Base-by-base conservation (phyloP, 2,329 filamentous ascomycete species). In the Chrysoporthe puriensis region DNA sequence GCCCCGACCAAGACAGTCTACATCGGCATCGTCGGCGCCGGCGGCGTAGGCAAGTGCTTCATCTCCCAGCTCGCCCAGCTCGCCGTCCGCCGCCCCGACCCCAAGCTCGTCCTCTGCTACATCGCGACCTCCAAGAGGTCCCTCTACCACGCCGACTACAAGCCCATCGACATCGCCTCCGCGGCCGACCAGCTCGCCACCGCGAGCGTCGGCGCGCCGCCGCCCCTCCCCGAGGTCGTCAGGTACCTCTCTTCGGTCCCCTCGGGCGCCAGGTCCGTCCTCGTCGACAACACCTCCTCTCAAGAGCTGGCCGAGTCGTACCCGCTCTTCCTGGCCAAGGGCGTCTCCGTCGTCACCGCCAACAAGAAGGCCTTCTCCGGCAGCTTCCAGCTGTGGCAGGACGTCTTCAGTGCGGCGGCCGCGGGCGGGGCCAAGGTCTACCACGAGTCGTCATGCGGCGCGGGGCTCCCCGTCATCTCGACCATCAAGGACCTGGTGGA, bases 311-410 rank as follows among this genome's bases (percentile, higher is more conserved):
- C 95, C 61, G 87, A 92, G 70, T 82, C 87, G 42, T 99, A 99
- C 79, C 94, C 96, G 1, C 79, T 86, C 59, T 92, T 97, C 79
- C 83, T 99, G 70, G 86, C 87, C 74, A 88, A 89, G 71, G 95
- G 94, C 14, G 90, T 99, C 79, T 95, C 89, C 79, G 89, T 99
- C 74, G 93, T 98, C 40, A 99, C 96, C 0, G 94, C 96, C 56
- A 99, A 98, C 85, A 99, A 99, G 85, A 99, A 99, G 82, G 95
- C 92, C 16, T 99, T 99, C 81, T 96, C 93, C 0, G 90, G 91
- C 67, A 89, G 88, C 58, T 89, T 92, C 74, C 84, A 88, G 73
- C 83, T 97, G 66, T 99, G 95, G 94, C 87, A 92, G 75, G 88
- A 91, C 71, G 97, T 99, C 76, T 96, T 97, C 79, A 81, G 83